Conservation (phyloP, 305 asterid species). For the Rubia tinctorum region DNA sequence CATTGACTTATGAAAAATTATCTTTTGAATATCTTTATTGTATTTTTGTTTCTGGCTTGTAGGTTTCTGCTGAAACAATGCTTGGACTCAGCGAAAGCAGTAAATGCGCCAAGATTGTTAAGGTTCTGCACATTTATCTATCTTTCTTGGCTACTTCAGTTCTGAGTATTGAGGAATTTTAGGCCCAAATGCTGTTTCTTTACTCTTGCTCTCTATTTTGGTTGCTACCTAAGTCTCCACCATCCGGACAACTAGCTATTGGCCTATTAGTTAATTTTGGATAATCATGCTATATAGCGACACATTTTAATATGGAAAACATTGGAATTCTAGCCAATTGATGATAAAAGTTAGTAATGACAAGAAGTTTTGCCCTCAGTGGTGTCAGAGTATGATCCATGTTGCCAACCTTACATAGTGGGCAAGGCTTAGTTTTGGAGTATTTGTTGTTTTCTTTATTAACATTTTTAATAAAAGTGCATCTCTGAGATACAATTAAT, state of each 20-base stretch:
- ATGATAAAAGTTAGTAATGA: background rate
- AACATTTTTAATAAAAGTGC: background rate
- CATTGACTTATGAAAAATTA: constrained; percentile 13
- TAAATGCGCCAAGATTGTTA: constrained; percentile 87
- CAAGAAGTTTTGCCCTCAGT: background rate
- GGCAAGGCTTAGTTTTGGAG: background rate
- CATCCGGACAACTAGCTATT: background rate
- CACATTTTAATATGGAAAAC: background rate
- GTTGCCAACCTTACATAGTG: background rate
- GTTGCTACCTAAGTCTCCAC: background rate
- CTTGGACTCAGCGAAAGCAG: constrained; percentile 93
- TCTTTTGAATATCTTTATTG: constrained; percentile 13
- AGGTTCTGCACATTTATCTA: constrained; percentile 45
- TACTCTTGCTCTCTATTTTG: background rate
- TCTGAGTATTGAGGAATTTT: constrained; percentile 2
- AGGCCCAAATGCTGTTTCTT: background rate
- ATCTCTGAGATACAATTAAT: background rate
- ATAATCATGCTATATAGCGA: background rate
- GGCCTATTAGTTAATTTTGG: background rate
- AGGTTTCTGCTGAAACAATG: constrained; percentile 98
- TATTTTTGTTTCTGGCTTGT: constrained; percentile 18
- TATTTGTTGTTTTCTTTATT: background rate
- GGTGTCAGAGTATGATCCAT: background rate
- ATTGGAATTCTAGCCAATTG: background rate
- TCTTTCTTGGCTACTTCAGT: background rate